Conservation (phyloP, 257 asterid species). For the Echites panduratus region DNA sequence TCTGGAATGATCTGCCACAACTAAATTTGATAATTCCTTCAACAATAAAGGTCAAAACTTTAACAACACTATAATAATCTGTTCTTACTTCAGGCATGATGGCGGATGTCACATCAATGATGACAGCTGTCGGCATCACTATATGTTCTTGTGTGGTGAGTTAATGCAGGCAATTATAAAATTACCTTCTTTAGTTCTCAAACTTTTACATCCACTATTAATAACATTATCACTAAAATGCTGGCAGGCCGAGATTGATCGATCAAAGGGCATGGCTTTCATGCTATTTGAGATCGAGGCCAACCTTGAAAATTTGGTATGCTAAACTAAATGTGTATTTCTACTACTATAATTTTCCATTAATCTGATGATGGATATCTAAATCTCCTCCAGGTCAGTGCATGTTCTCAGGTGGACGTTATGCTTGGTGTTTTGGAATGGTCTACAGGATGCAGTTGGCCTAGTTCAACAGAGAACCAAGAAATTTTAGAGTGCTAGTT, state of each 20-base stretch:
- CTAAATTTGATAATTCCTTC: not conserved
- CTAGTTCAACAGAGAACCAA: slow-evolving; percentile 42
- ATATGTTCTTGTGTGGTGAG: slow-evolving; percentile 92
- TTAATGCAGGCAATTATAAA: not conserved
- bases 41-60: not conserved
- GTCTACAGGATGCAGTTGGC: slow-evolving; percentile 95
- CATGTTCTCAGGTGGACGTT: slow-evolving; percentile 64
- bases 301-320: slow-evolving; percentile 68
- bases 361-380: slow-evolving; percentile 5
- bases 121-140: slow-evolving; percentile 64
- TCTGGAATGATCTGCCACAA: not conserved
- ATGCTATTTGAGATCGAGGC: slow-evolving; percentile 79
- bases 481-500: slow-evolving; percentile 52
- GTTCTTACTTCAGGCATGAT: slow-evolving; percentile 54
- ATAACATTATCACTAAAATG: not conserved
- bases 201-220: not conserved
- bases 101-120: slow-evolving; percentile 76
- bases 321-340: slow-evolving; percentile 10
- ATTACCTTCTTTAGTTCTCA: slow-evolving; percentile 6
- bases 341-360: not conserved
- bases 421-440: slow-evolving; percentile 84
- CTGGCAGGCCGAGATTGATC: slow-evolving; percentile 76
- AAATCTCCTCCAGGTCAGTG: slow-evolving; percentile 40
- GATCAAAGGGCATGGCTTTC: slow-evolving; percentile 67
- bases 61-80: not conserved